Evolutionary conservation across 306 rosid genomes (phyloP).

Genomic region (Vigna radiata): DNA sequence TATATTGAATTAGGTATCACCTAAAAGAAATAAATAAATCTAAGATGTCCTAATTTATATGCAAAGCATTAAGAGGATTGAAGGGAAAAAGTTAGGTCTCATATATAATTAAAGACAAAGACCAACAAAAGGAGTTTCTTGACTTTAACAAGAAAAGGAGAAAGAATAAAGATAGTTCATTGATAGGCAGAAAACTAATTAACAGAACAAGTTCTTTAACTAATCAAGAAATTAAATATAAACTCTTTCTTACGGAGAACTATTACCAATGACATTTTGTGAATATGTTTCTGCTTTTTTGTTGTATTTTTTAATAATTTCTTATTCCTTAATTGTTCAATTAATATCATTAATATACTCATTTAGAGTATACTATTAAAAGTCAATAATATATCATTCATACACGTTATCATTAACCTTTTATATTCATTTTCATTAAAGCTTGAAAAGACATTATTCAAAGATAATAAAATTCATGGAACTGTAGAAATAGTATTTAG

Average conservation of each 20-base stretch:
- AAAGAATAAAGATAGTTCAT: neutral
- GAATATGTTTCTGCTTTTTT: neutral
- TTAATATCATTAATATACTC: neutral
- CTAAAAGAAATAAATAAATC: neutral
- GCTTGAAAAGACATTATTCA: neutral
- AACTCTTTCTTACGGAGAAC: neutral
- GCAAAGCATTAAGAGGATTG: neutral
- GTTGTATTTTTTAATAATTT: neutral
- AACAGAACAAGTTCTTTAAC: neutral
- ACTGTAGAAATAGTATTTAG: neutral
- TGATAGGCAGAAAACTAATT: neutral
- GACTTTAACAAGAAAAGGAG: neutral
- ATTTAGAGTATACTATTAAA: neutral
- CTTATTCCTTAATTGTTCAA: neutral
- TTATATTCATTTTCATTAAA: neutral
- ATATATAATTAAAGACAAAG: neutral
- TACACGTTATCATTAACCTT: neutral
- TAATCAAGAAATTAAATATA: neutral
- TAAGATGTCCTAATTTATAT: neutral
- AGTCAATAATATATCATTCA: neutral
- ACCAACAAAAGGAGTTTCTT: slow-evolving; percentile 3
- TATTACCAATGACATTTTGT: neutral
- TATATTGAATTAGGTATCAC: neutral
- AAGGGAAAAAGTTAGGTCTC: neutral
- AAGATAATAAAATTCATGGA: neutral